A percentile compares a stretch with the other conserved stretches of the same genome.
phyloP scores from a whole-genome alignment of 2,329 filamentous ascomycete species.

The Aspergillus fijiensis region DNA sequence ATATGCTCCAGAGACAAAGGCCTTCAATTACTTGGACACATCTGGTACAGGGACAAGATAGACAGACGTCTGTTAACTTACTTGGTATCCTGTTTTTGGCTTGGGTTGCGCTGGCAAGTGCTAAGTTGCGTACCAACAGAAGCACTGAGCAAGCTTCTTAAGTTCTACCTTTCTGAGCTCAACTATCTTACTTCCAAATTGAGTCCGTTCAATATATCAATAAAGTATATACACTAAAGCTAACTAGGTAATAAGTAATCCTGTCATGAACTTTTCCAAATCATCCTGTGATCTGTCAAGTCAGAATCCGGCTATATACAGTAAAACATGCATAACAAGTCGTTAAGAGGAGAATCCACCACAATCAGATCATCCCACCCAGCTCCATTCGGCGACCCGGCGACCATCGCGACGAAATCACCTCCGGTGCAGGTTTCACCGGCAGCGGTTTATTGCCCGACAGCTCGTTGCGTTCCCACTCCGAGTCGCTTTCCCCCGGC shows the following conservation, averaged over 20 bases:
- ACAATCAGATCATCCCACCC: conserved; percentile 31
- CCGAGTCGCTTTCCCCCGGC: conserved; percentile 27
- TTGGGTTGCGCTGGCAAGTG: no score
- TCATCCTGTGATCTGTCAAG: not conserved
- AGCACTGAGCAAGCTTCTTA: no score
- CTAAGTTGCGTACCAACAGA: no score
- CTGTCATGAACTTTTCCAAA: not conserved
- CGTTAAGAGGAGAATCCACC: not conserved
- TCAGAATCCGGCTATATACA: not conserved
- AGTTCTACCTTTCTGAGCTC: no score
- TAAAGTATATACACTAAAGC: not conserved
- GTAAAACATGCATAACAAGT: not conserved
- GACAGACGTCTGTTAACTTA: no score
- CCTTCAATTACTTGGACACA: accelerated
- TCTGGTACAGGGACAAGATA: no score
- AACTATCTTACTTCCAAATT: no score
- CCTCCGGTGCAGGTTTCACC: conserved; percentile 9
- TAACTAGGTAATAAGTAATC: no score
- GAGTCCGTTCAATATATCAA: no score
- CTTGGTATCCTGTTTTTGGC: no score
- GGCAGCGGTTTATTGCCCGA: conserved; percentile 14
- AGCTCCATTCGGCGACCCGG: conserved; percentile 26
- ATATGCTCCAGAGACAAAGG: no score
- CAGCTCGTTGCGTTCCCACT: conserved; percentile 23
- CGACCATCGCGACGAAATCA: conserved; percentile 29